These are phyloP conservation scores for Oldenlandia corymbosa DNA, from an alignment of 257 asterid species.

Conservation along the genomic window DNA sequence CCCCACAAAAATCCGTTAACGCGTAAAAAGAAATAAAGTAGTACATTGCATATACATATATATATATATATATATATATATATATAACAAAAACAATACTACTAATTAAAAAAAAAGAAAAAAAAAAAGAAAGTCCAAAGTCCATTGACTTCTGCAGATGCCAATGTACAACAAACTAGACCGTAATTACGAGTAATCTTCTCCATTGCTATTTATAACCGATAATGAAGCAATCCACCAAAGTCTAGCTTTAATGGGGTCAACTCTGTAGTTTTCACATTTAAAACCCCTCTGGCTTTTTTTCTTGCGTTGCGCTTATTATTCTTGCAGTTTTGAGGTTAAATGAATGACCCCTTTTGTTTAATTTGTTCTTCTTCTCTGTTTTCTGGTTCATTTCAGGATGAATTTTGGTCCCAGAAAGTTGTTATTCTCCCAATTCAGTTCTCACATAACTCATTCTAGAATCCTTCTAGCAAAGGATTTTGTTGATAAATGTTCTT, in stretches of 20 bases:
- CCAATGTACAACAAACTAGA: neutral
- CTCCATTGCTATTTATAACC: slow-evolving; percentile 12
- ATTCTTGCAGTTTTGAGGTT: slow-evolving; percentile 3
- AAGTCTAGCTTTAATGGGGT: slow-evolving; percentile 1
- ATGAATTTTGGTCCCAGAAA: slow-evolving; percentile 35
- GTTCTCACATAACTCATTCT: neutral
- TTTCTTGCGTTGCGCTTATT: neutral
- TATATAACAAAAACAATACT: too few relatives aligned
- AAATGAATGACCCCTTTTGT: neutral
- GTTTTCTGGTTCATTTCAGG: slow-evolving; percentile 9
- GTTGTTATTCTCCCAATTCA: slow-evolving; percentile 11
- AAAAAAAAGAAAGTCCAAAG: slow-evolving; percentile 2
- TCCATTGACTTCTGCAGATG: slow-evolving; percentile 26
- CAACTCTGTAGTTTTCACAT: neutral
- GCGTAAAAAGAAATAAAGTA: slow-evolving; percentile 17
- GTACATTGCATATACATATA: too few relatives aligned
- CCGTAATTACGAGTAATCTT: slow-evolving; percentile 11
- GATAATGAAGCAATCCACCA: neutral
- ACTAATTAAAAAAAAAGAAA: neutral
- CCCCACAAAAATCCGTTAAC: slow-evolving; percentile 30
- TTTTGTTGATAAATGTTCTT: neutral
- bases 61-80: too few relatives aligned
- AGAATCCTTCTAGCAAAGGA: slow-evolving; percentile 9
- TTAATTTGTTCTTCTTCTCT: neutral
- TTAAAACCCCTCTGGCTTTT: too few relatives aligned